Conservation (phyloP, 1,284 basidiomycete species). For the Heterobasidion occidentale region DNA sequence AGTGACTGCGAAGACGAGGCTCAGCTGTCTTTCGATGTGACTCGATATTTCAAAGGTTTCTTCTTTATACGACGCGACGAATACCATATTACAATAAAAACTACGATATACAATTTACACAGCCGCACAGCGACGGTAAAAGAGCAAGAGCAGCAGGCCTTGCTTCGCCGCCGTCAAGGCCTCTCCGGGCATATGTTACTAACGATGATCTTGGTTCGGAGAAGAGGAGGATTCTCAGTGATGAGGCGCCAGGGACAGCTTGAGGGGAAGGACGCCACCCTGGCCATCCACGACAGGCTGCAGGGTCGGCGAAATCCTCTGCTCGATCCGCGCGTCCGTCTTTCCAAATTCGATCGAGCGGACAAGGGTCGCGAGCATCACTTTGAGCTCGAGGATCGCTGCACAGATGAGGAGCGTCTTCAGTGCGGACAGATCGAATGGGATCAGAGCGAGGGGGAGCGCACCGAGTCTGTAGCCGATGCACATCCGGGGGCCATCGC, state of each 20-base stretch:
- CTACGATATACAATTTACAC: too few relatives aligned
- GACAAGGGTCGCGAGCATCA: neutral
- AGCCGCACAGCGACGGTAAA: too few relatives aligned
- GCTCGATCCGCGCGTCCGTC: neutral
- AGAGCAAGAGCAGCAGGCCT: too few relatives aligned
- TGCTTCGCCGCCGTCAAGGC: neutral
- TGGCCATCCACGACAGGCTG: neutral
- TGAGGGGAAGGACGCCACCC: neutral
- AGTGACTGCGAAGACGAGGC: too few relatives aligned
- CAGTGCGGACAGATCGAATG: neutral
- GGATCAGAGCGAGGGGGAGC: neutral
- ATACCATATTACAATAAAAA: too few relatives aligned
- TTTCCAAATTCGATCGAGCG: neutral
- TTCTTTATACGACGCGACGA: too few relatives aligned
- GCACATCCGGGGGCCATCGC: constrained; percentile 13
- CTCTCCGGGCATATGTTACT: neutral
- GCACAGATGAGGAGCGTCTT: neutral
- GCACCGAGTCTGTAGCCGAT: constrained; percentile 10
- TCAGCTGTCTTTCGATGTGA: too few relatives aligned
- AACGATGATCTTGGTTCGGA: neutral
- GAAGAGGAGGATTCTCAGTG: neutral
- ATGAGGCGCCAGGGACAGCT: neutral
- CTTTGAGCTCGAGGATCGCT: neutral
- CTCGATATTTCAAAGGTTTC: too few relatives aligned
- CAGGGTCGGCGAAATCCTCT: neutral